Conservation (phyloP, 164 flowering plant species). For the Taxillus chinensis region DNA sequence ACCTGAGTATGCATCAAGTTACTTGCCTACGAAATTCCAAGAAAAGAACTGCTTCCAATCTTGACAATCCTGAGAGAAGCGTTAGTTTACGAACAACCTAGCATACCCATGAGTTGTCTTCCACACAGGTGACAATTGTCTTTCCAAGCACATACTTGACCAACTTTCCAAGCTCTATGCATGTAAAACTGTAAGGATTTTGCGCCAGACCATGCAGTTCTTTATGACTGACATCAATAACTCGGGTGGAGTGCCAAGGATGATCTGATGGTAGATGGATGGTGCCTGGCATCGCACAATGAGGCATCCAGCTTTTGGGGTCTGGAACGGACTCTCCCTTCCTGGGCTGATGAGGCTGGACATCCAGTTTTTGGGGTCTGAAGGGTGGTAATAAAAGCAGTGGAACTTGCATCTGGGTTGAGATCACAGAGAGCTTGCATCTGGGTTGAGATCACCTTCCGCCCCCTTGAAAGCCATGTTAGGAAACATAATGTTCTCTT, state of each 20-base stretch:
- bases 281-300: constrained; percentile 80
- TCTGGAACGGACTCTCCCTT: constrained; percentile 38
- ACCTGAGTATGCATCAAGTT: too few species aligned
- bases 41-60: constrained; percentile 80
- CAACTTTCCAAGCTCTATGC: constrained; percentile 65
- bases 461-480: constrained; percentile 10
- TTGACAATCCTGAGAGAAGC: constrained; percentile 33
- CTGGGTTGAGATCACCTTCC: constrained; percentile 47
- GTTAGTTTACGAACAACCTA: constrained; percentile 58
- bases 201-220: constrained; percentile 75
- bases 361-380: constrained; percentile 84
- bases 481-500: too few species aligned
- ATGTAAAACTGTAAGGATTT: constrained; percentile 57
- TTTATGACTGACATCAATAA: constrained; percentile 65
- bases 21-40: constrained; percentile 72
- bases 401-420: constrained; percentile 30
- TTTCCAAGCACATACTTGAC: constrained; percentile 58
- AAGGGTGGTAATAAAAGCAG: constrained; percentile 49
- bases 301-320: constrained; percentile 92
- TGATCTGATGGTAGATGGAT: constrained; percentile 71
- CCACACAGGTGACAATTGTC: constrained; percentile 73
- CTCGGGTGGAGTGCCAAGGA: constrained; percentile 39
- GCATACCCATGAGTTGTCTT: constrained; percentile 58
- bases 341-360: constrained; percentile 39
- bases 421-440: constrained; percentile 48